Percentiles rank a stretch among this genome's conserved stretches.
phyloP scores from a whole-genome alignment of 1,139 yeast genomes.

The Protomyces gravidus region DNA sequence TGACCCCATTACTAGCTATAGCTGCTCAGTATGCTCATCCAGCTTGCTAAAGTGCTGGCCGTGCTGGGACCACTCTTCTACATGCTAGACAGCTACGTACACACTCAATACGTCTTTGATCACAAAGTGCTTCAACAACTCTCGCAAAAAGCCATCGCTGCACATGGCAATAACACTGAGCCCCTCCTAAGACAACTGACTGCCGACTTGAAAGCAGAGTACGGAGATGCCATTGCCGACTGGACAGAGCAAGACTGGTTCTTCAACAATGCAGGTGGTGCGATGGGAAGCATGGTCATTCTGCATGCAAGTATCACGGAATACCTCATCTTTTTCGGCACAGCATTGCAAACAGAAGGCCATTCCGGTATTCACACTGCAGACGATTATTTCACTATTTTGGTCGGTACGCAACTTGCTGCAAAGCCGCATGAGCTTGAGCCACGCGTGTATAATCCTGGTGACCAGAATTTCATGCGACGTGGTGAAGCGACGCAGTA shows the following conservation, averaged over 20 bases:
- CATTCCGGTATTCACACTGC: constrained; percentile 95
- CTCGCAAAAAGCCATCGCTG: constrained; percentile 47
- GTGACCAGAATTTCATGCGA: constrained; percentile 60
- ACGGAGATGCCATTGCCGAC: constrained; percentile 66
- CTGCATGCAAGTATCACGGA: constrained; percentile 94
- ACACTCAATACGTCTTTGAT: constrained; percentile 44
- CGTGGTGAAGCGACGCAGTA: constrained; percentile 80
- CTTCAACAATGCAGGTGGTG: constrained; percentile 96
- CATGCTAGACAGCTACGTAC: constrained; percentile 14
- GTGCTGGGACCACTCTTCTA: constrained; percentile 10
- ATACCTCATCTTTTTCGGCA: constrained; percentile 82
- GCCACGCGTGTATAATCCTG: constrained; percentile 41
- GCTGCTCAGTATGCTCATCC: too few relatives aligned
- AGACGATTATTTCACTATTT: constrained; percentile 89
- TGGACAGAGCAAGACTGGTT: constrained; percentile 81
- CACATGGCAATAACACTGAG: constrained; percentile 58
- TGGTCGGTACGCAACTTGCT: constrained; percentile 73
- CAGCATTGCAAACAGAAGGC: constrained; percentile 91
- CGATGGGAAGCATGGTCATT: constrained; percentile 96
- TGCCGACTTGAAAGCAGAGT: constrained; percentile 54
- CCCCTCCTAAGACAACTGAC: constrained; percentile 56
- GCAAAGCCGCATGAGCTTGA: constrained; percentile 53
- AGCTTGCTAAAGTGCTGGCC: constrained; percentile 5
- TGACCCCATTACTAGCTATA: too few relatives aligned
- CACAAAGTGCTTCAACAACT: constrained; percentile 45